phyloP scores from a whole-genome alignment of 148 eudicot genomes.

The Agrostemma githago region DNA sequence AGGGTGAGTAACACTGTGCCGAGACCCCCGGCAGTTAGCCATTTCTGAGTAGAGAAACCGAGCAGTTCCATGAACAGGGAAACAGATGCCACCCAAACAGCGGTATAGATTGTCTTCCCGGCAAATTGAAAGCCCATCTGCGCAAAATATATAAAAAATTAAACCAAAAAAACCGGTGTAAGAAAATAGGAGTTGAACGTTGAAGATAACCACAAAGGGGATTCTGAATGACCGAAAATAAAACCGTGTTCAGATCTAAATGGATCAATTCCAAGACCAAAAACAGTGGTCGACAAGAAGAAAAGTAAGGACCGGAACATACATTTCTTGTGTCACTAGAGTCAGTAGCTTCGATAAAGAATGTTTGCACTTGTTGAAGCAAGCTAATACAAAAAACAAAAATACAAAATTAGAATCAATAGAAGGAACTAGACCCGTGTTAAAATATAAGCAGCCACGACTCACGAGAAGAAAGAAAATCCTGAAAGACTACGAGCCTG shows the following conservation, averaged over 20 bases:
- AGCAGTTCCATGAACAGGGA: constrained; percentile 89
- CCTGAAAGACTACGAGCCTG: background rate
- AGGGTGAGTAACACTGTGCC: constrained; percentile 92
- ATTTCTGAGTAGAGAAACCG: constrained; percentile 89
- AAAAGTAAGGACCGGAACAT: constrained; percentile 26
- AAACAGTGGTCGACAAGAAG: background rate
- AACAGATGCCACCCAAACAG: constrained; percentile 89
- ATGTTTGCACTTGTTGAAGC: constrained; percentile 73
- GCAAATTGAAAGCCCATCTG: constrained; percentile 93
- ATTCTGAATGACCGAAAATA: background rate
- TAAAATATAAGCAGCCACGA: background rate
- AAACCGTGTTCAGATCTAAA: too few species aligned
- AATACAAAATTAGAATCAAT: background rate
- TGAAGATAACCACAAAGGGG: background rate
- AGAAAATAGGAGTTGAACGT: too few species aligned
- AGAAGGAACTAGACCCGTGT: constrained; percentile 1
- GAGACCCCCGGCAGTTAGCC: constrained; percentile 96
- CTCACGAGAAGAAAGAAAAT: background rate
- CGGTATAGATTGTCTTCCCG: constrained; percentile 73
- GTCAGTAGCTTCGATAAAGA: constrained; percentile 58
- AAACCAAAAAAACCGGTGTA: background rate
- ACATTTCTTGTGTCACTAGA: constrained; percentile 67
- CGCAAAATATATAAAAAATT: too few species aligned
- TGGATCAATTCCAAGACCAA: background rate
- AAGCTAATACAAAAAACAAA: constrained; percentile 42